phyloP scores from a whole-genome alignment of 768 basidiomycete genomes.

The Termitomyces sp. region DNA sequence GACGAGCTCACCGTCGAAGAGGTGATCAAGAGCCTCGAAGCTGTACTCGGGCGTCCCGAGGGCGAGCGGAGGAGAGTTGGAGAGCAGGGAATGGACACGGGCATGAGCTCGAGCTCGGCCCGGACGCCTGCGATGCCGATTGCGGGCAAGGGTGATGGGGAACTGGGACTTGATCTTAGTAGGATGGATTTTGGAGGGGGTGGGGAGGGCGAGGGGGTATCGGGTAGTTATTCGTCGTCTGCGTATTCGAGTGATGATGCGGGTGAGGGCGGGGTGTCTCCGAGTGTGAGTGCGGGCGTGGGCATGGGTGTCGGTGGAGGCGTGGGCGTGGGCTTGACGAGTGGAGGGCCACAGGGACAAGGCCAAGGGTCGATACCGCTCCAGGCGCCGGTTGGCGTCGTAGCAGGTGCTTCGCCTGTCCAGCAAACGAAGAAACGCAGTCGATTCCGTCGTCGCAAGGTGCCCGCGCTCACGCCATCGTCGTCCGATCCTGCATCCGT shows the following conservation, averaged over 20 bases:
- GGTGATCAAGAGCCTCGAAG: constrained; percentile 79
- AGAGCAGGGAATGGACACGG: constrained; percentile 27
- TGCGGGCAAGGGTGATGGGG: constrained; percentile 20
- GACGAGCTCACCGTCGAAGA: constrained; percentile 79
- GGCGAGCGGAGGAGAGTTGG: constrained; percentile 64
- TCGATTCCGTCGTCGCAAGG: constrained; percentile 11
- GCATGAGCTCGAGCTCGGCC: constrained; percentile 7
- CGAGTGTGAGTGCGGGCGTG: neutral
- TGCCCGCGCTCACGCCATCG: neutral
- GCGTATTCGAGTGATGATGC: constrained; percentile 39
- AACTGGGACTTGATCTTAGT: neutral
- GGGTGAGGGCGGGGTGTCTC: constrained; percentile 26
- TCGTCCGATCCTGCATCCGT: neutral
- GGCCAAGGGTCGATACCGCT: neutral
- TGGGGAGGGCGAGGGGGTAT: constrained; percentile 5
- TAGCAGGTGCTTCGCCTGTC: neutral
- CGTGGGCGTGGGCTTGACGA: too few species aligned
- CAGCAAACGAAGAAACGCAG: constrained; percentile 11
- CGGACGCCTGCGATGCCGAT: constrained; percentile 32
- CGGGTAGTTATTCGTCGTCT: constrained; percentile 23
- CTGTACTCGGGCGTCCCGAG: constrained; percentile 67
- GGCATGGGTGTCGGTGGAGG: too few species aligned
- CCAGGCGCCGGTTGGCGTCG: neutral
- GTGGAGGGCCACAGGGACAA: neutral
- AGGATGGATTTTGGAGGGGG: constrained; percentile 10